These are phyloP conservation scores for Boletus reticulatus DNA, from an alignment of 768 basidiomycete genomes.

Conservation along the genomic window DNA sequence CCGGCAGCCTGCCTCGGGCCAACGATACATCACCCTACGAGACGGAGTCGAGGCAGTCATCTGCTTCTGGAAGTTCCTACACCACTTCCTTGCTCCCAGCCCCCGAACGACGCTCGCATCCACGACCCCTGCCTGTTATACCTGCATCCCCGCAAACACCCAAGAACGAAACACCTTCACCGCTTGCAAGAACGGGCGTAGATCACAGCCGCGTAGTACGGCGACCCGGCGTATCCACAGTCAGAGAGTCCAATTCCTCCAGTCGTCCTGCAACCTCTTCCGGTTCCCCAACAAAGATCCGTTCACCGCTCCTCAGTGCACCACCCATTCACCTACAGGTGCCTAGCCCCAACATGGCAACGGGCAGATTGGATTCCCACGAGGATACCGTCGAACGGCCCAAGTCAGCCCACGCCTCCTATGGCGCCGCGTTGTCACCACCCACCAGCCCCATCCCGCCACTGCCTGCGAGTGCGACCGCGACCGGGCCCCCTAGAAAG, in stretches of 20 bases:
- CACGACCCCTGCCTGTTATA: constrained; percentile 25
- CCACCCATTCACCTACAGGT: background rate
- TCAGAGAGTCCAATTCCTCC: background rate
- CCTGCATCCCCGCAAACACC: constrained; percentile 30
- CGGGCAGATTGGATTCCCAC: background rate
- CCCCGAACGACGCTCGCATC: constrained; percentile 8
- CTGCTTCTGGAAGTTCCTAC: constrained; percentile 11
- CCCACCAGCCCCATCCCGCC: constrained; percentile 16
- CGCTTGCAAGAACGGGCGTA: constrained; percentile 14
- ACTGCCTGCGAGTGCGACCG: constrained; percentile 13
- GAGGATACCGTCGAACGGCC: constrained; percentile 12
- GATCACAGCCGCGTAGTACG: constrained; percentile 15
- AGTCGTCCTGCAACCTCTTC: constrained; percentile 42
- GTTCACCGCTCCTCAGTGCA: background rate
- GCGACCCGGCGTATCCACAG: constrained; percentile 6
- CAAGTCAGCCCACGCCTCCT: constrained; percentile 28
- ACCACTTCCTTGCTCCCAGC: constrained; percentile 8
- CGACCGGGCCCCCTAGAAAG: constrained; percentile 29
- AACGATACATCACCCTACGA: constrained; percentile 8
- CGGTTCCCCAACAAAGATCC: constrained; percentile 20
- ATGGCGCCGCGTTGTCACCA: constrained; percentile 12
- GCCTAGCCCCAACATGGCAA: background rate
- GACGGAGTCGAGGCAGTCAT: constrained; percentile 24
- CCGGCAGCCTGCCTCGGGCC: constrained; percentile 9
- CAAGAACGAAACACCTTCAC: constrained; percentile 16